phyloP scores from a whole-genome alignment of 2,329 filamentous ascomycete genomes.

The Lecanicillium sp. region DNA sequence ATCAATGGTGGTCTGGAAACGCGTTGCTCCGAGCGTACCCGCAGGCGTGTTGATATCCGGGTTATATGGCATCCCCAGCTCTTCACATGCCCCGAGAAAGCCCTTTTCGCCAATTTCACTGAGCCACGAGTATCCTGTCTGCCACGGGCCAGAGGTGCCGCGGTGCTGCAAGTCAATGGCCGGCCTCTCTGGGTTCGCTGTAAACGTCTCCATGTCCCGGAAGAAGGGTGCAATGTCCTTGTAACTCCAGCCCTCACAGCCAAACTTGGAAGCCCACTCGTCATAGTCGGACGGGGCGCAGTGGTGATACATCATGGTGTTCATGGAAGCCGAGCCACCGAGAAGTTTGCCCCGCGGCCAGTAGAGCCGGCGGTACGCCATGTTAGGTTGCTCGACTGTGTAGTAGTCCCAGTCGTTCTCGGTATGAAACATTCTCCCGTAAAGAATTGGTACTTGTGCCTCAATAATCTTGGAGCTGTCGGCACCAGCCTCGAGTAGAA shows the following conservation, averaged over 20 bases:
- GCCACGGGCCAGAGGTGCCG: slow-evolving; percentile 7
- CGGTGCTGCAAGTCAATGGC: slow-evolving; percentile 7
- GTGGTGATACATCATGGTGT: slow-evolving; percentile 15
- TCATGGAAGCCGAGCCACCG: slow-evolving; percentile 14
- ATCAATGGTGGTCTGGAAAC: slow-evolving; percentile 10
- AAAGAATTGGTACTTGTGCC: slow-evolving; percentile 10
- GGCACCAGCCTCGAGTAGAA: slow-evolving; percentile 11
- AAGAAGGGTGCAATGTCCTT: slow-evolving; percentile 12
- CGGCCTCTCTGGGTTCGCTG: slow-evolving; percentile 8
- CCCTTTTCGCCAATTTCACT: slow-evolving; percentile 8
- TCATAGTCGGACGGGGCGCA: slow-evolving; percentile 12
- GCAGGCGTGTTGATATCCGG: slow-evolving; percentile 8
- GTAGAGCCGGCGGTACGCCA: slow-evolving; percentile 13
- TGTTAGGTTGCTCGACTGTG: slow-evolving; percentile 10
- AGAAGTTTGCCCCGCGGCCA: slow-evolving; percentile 14
- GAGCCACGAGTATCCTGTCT: slow-evolving; percentile 10
- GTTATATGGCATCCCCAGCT: slow-evolving; percentile 6
- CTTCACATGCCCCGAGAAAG: slow-evolving; percentile 8
- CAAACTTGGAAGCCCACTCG: slow-evolving; percentile 10
- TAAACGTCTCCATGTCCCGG: slow-evolving; percentile 11
- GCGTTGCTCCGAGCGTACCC: slow-evolving; percentile 7
- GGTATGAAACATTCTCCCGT: slow-evolving; percentile 9
- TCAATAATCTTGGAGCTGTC: slow-evolving; percentile 9
- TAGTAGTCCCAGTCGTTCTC: slow-evolving; percentile 16
- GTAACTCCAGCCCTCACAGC: slow-evolving; percentile 12